A percentile compares a stretch with the other conserved stretches of the same genome.
Conservation (phyloP, 495 filamentous ascomycete species). For the Pseudomonodictys pantanalensis region DNA sequence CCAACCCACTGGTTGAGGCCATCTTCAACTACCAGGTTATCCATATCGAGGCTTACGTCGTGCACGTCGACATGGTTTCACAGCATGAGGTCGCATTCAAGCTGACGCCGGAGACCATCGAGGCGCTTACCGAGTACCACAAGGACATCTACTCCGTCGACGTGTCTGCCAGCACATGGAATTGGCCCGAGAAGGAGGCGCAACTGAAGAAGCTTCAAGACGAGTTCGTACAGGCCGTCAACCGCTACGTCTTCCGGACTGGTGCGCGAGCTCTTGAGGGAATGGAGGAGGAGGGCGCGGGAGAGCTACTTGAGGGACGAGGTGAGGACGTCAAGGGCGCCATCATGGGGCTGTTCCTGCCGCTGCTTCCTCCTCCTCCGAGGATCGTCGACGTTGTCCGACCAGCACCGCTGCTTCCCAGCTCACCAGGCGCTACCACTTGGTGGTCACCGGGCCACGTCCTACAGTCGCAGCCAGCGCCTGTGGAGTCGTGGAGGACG, state of each 20-base stretch:
- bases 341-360: constrained; percentile 81
- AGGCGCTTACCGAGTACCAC: constrained; percentile 91
- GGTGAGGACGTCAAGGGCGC: constrained; percentile 90
- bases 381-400: constrained; percentile 89
- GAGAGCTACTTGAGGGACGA: constrained; percentile 86
- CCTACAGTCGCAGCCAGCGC: constrained; percentile 56
- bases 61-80: constrained; percentile 98
- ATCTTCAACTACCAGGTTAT: constrained; percentile 92
- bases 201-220: constrained; percentile 98
- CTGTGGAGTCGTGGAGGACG: constrained; percentile 90
- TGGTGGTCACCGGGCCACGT: constrained; percentile 70
- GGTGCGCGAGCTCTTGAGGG: constrained; percentile 88
- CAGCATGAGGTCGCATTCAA: constrained; percentile 98
- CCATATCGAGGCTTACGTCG: constrained; percentile 95
- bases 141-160: constrained; percentile 95
- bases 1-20: constrained; percentile 84
- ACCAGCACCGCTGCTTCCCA: constrained; percentile 77
- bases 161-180: constrained; percentile 81
- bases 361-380: constrained; percentile 87
- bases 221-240: constrained; percentile 94
- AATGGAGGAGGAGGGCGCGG: constrained; percentile 93
- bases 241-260: constrained; percentile 94
- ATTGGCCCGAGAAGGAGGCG: constrained; percentile 94
- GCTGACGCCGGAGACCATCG: constrained; percentile 95
- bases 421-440: constrained; percentile 70